A percentile compares a stretch with the other conserved stretches of the same genome.
Conservation (phyloP, 495 filamentous ascomycete species). For the Cenococcum geophilum region DNA sequence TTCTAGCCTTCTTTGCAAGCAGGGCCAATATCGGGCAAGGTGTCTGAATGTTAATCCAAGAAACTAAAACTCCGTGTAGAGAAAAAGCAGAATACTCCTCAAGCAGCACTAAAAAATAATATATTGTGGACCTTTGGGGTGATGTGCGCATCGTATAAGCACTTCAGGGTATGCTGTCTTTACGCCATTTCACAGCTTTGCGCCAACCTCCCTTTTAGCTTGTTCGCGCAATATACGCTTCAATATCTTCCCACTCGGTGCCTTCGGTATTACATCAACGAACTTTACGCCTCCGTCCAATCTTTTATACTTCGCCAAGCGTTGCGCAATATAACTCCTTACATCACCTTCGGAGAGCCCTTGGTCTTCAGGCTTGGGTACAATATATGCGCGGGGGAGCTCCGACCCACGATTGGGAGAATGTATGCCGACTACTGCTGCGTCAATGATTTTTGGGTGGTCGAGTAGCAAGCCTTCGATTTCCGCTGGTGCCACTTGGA, state of each 20-base stretch:
- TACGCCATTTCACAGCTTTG: not conserved
- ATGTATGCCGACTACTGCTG: slow-evolving; percentile 10
- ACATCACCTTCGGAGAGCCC: slow-evolving; percentile 4
- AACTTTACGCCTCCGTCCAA: slow-evolving; percentile 12
- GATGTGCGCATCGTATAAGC: no score
- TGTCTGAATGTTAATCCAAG: no score
- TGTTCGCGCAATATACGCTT: slow-evolving; percentile 13
- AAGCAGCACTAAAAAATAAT: no score
- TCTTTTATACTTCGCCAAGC: slow-evolving; percentile 14
- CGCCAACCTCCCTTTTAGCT: not conserved
- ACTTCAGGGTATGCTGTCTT: not conserved
- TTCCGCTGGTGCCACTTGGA: slow-evolving; percentile 32
- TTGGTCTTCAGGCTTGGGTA: not conserved
- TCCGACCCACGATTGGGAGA: not conserved
- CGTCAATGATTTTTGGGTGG: slow-evolving; percentile 6
- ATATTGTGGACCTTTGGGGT: no score
- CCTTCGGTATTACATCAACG: slow-evolving; percentile 15
- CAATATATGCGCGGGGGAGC: slow-evolving; percentile 12
- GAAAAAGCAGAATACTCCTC: no score
- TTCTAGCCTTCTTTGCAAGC: no score
- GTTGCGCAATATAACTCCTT: not conserved
- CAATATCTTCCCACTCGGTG: slow-evolving; percentile 16
- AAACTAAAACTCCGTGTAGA: no score
- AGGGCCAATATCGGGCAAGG: no score
- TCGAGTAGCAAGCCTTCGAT: slow-evolving; percentile 31